These are phyloP conservation scores for Cicer cuneatum DNA, from an alignment of 306 rosid genomes.

Conservation along the genomic window DNA sequence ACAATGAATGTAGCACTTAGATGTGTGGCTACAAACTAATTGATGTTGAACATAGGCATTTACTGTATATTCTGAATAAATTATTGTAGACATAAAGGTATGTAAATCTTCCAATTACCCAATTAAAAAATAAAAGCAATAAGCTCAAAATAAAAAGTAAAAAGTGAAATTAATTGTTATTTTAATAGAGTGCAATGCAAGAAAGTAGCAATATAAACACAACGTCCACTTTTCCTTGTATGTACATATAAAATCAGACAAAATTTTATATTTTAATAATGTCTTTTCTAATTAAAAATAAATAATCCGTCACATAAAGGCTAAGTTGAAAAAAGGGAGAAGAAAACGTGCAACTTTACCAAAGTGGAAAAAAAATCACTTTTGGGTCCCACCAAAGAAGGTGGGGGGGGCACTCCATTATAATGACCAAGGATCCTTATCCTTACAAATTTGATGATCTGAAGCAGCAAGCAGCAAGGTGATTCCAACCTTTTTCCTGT, in stretches of 20 bases:
- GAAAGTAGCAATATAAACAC: slow-evolving; percentile 27
- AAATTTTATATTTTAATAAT: not conserved
- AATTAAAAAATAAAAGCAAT: not conserved
- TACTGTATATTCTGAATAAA: not conserved
- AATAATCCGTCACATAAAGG: slow-evolving; percentile 24
- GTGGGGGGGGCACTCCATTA: slow-evolving; percentile 37
- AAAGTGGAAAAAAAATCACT: not conserved
- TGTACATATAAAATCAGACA: slow-evolving; percentile 3
- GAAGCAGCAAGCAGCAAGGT: not conserved
- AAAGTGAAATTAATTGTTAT: slow-evolving; percentile 1
- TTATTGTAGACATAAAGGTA: slow-evolving; percentile 33
- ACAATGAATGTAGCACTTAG: not conserved
- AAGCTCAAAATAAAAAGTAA: slow-evolving; percentile 17
- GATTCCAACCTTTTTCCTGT: slow-evolving; percentile 8
- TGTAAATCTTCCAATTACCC: not conserved
- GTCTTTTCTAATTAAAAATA: not conserved
- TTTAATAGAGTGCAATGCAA: slow-evolving; percentile 26
- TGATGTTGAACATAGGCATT: not conserved
- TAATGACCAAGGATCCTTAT: slow-evolving; percentile 17
- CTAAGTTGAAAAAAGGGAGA: slow-evolving; percentile 8
- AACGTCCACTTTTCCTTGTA: slow-evolving; percentile 13
- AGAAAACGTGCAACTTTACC: slow-evolving; percentile 38
- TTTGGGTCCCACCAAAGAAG: slow-evolving; percentile 40
- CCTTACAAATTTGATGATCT: not conserved
- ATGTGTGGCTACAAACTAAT: slow-evolving; percentile 8